Evolutionary conservation across 2,329 filamentous ascomycete genomes (phyloP).

Genomic region (Zymoseptoria brevis): DNA sequence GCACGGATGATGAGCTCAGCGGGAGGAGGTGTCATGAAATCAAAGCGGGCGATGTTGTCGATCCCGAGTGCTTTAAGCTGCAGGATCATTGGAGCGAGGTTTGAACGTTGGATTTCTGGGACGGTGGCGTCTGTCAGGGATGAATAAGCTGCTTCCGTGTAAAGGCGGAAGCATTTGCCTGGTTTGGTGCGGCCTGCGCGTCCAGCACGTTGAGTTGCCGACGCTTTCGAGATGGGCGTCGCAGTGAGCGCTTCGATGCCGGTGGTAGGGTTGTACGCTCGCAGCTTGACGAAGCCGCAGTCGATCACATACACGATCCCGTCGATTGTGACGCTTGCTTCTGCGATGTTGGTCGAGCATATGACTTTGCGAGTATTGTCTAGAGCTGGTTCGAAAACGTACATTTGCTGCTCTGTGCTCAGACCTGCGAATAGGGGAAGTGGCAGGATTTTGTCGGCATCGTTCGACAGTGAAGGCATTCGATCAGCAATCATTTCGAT

Average conservation of each 20-base stretch:
- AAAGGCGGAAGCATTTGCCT: constrained; percentile 90
- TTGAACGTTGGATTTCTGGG: constrained; percentile 87
- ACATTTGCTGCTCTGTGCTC: constrained; percentile 86
- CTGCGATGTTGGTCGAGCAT: constrained; percentile 90
- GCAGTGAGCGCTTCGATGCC: constrained; percentile 83
- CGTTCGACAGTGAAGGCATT: constrained; percentile 53
- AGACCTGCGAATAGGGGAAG: constrained; percentile 85
- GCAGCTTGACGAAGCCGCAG: constrained; percentile 81
- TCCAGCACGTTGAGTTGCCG: constrained; percentile 83
- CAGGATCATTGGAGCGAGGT: constrained; percentile 77
- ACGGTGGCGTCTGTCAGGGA: constrained; percentile 62
- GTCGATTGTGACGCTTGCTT: constrained; percentile 90
- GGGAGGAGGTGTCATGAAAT: constrained; percentile 79
- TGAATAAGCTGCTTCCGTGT: constrained; percentile 67
- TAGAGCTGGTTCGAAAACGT: constrained; percentile 78
- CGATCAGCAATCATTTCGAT: constrained; percentile 74
- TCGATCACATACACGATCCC: constrained; percentile 89
- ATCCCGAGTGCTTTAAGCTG: constrained; percentile 93
- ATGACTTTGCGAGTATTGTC: constrained; percentile 84
- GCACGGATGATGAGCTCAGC: constrained; percentile 77
- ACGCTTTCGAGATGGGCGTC: constrained; percentile 78
- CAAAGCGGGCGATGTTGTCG: constrained; percentile 85
- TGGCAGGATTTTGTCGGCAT: constrained; percentile 54
- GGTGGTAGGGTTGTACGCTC: constrained; percentile 73
- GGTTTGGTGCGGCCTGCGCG: constrained; percentile 81